Conservation (phyloP, 108 stramenopile species). For the Nannochloropsis gaditana region DNA sequence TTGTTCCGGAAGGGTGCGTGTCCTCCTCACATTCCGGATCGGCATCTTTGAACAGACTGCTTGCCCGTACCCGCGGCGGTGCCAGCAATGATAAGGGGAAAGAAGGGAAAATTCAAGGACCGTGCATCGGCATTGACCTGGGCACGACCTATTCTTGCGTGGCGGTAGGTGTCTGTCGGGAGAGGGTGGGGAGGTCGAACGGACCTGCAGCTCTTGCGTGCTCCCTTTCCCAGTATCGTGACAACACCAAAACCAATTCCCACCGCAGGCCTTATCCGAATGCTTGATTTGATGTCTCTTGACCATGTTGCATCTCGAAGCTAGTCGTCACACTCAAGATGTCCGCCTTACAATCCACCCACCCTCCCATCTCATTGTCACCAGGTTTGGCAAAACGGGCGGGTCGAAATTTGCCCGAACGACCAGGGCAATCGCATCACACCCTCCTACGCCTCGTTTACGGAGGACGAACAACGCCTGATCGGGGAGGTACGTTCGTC, state of each 20-base stretch:
- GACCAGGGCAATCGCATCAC: constrained; percentile 91
- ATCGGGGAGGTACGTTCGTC: constrained; percentile 54
- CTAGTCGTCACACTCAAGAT: too few species aligned
- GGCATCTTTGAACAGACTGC: neutral
- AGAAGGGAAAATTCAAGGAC: constrained; percentile 49
- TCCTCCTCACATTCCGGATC: neutral
- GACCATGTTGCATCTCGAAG: too few species aligned
- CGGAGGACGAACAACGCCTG: constrained; percentile 56
- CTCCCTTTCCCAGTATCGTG: too few species aligned
- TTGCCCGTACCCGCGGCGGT: constrained; percentile 17
- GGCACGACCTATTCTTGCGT: constrained; percentile 67
- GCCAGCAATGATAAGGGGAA: constrained; percentile 2
- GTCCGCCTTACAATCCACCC: too few species aligned
- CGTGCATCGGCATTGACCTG: constrained; percentile 79
- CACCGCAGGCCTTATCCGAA: too few species aligned
- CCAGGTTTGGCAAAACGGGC: constrained; percentile 66
- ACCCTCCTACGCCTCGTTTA: constrained; percentile 76
- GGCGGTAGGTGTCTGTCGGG: neutral
- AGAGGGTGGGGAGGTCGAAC: neutral
- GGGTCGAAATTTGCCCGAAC: constrained; percentile 80
- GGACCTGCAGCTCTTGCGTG: too few species aligned
- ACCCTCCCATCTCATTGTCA: neutral
- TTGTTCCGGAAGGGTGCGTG: neutral
- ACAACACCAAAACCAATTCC: too few species aligned
- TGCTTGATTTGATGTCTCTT: too few species aligned